Percentiles rank a stretch among this genome's conserved stretches.
Conservation (phyloP, 352 stramenopile species). For the Phytophthora litchii region DNA sequence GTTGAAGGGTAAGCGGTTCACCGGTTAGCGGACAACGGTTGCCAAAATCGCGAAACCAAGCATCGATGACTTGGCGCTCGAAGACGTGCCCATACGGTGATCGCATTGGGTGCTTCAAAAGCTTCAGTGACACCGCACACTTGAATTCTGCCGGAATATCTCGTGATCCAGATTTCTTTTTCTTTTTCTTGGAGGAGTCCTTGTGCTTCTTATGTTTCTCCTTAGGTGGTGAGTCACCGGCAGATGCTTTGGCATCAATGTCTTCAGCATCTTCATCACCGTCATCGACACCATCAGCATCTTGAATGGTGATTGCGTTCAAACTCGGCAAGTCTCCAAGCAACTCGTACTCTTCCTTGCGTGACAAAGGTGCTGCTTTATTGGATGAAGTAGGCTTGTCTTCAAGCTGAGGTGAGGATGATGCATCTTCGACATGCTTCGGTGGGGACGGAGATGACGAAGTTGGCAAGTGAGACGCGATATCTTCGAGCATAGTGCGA, state of each 20-base stretch:
- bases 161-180: conserved; percentile 32
- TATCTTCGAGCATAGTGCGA: conserved; percentile 74
- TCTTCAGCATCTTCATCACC: conserved; percentile 40
- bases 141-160: conserved; percentile 66
- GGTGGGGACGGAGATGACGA: conserved; percentile 21
- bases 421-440: conserved; percentile 11
- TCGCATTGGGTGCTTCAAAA: conserved; percentile 70
- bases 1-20: conserved; percentile 58
- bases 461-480: conserved; percentile 47
- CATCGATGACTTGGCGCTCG: conserved; percentile 77
- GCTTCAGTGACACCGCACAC: conserved; percentile 75
- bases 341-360: conserved; percentile 84
- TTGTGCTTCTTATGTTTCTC: conserved; percentile 33
- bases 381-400: conserved; percentile 48
- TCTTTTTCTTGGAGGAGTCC: conserved; percentile 44
- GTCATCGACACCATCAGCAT: conserved; percentile 35
- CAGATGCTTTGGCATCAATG: conserved; percentile 32
- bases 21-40: conserved; percentile 81
- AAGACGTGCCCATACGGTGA: conserved; percentile 83
- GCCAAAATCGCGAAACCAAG: conserved; percentile 84
- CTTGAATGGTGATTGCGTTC: conserved; percentile 69
- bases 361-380: conserved; percentile 45
- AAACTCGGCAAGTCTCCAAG: conserved; percentile 76
- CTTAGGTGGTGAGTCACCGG: conserved; percentile 19
- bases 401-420: conserved; percentile 36